A percentile compares a stretch with the other conserved stretches of the same genome.
These are phyloP conservation scores for Porcisia hertigi DNA, from an alignment of 208 protist genomes.

Conservation along the genomic window DNA sequence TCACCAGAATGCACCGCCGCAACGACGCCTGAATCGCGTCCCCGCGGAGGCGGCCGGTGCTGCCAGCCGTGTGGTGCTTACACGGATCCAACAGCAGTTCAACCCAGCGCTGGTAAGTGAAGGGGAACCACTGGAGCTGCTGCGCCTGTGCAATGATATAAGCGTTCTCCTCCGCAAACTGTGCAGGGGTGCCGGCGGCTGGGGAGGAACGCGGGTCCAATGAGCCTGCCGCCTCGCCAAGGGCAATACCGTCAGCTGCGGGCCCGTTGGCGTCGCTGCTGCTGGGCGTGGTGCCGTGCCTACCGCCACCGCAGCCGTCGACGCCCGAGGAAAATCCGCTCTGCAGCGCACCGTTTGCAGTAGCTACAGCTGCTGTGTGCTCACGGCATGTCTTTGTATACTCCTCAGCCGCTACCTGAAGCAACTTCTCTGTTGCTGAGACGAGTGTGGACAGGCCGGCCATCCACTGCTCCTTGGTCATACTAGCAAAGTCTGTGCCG, in stretches of 20 bases:
- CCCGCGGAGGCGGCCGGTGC: slow-evolving; percentile 50
- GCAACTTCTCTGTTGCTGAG: slow-evolving; percentile 28
- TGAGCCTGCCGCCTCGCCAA: not conserved
- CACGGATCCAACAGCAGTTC: slow-evolving; percentile 74
- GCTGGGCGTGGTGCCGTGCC: not conserved
- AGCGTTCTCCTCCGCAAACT: slow-evolving; percentile 79
- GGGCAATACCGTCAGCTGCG: not conserved
- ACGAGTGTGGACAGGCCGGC: slow-evolving; percentile 22
- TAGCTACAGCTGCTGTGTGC: slow-evolving; percentile 1
- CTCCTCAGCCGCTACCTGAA: slow-evolving; percentile 41
- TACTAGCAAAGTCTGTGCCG: slow-evolving; percentile 8
- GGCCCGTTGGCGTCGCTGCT: not conserved
- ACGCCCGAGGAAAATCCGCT: not conserved
- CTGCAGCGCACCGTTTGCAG: not conserved
- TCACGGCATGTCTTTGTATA: slow-evolving; percentile 33
- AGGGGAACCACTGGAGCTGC: slow-evolving; percentile 64
- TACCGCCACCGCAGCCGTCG: not conserved
- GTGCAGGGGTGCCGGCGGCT: slow-evolving; percentile 39
- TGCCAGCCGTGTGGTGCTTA: slow-evolving; percentile 21
- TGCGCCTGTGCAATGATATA: slow-evolving; percentile 78
- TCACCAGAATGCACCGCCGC: slow-evolving; percentile 76
- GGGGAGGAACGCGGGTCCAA: slow-evolving; percentile 12
- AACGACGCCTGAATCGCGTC: slow-evolving; percentile 74
- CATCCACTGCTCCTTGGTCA: slow-evolving; percentile 31
- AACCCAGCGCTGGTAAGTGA: slow-evolving; percentile 69